Conservation (phyloP, 805 yeast species). For the Yamadazyma scolyti region DNA sequence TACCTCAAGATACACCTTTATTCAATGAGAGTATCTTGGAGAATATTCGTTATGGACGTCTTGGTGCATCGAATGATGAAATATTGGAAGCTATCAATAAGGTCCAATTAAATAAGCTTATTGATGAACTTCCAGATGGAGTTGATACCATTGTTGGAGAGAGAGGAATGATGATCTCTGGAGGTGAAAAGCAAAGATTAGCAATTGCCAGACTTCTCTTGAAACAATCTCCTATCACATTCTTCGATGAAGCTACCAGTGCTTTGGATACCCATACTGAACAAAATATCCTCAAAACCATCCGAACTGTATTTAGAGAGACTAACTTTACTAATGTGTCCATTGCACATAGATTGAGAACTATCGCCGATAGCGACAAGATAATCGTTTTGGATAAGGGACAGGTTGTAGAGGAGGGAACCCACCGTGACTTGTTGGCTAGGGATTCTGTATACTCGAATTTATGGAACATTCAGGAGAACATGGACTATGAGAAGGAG, state of each 20-base stretch:
- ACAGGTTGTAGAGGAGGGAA: constrained; percentile 81
- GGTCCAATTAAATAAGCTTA: constrained; percentile 65
- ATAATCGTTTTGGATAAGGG: constrained; percentile 85
- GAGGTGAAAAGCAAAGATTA: constrained; percentile 96
- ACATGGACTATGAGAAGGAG: constrained; percentile 49
- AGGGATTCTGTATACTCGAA: constrained; percentile 65
- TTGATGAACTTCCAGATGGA: constrained; percentile 78
- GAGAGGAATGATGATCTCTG: constrained; percentile 97
- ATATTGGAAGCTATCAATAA: constrained; percentile 58
- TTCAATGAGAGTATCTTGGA: constrained; percentile 88
- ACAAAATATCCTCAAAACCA: constrained; percentile 73
- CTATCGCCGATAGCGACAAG: constrained; percentile 91
- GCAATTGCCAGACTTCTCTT: constrained; percentile 90
- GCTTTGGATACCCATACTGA: constrained; percentile 97
- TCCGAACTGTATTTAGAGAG: constrained; percentile 57
- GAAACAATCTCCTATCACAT: constrained; percentile 83
- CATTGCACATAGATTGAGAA: constrained; percentile 90
- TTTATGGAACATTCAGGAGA: constrained; percentile 92
- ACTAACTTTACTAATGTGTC: constrained; percentile 74
- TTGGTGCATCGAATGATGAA: constrained; percentile 70
- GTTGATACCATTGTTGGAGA: constrained; percentile 88
- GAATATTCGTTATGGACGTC: constrained; percentile 81
- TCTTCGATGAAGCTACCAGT: constrained; percentile 95
- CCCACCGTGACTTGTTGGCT: constrained; percentile 60
- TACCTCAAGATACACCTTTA: constrained; percentile 96